Evolutionary conservation across 2,329 filamentous ascomycete species (phyloP), one percentile per base, ranked within the genome.

Genomic region (Fusarium acutatum): DNA sequence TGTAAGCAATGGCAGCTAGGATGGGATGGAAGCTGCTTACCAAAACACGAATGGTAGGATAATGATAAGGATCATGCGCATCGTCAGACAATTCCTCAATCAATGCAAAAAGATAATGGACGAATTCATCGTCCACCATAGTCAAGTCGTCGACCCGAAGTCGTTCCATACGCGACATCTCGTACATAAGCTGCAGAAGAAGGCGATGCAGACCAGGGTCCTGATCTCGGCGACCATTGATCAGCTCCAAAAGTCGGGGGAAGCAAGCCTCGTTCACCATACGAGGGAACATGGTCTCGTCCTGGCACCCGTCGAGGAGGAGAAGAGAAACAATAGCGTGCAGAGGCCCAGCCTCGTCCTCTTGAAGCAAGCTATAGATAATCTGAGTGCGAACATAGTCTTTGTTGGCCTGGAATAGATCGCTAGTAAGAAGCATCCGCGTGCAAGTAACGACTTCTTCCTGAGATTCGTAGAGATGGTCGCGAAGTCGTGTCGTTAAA

Each of bases 301-400:
- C 90, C 47, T 88, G 85, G 67, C 92, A 92, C 47, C 96, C 96
- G 81, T 98, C 95, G 77, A 96, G 92, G 28, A 98, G 89, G 38
- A 99, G 88, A 77, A 98, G 92, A 70, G 92, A 94, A 30, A 92
- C 89, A 67, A 97, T 94, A 68, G 95, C 88, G 81, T 97, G 93
- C 52, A 99, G 86, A n/a, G 91, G 90, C 38, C 90, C 89, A 24
- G 89, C 84, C 74, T 97, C 94, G 78, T 98, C 95, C 83, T 98
- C 96, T 87, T 97, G 88, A 74, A 98, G 84, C 59, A 99, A 86
- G 81, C 94, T 95, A 83, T 97, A 95, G 74, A 98, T 91, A 78
- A 99, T 94, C 84, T 98, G 96, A 49, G 90, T 93, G 72, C 96
- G 93, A 71, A 98, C 93, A 83, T 99, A 98, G 64, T 94, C 92